A percentile compares a stretch with the other conserved stretches of the same genome.
phyloP scores from a whole-genome alignment of 163 green algal species.

The Prototheca wickerhamii region DNA sequence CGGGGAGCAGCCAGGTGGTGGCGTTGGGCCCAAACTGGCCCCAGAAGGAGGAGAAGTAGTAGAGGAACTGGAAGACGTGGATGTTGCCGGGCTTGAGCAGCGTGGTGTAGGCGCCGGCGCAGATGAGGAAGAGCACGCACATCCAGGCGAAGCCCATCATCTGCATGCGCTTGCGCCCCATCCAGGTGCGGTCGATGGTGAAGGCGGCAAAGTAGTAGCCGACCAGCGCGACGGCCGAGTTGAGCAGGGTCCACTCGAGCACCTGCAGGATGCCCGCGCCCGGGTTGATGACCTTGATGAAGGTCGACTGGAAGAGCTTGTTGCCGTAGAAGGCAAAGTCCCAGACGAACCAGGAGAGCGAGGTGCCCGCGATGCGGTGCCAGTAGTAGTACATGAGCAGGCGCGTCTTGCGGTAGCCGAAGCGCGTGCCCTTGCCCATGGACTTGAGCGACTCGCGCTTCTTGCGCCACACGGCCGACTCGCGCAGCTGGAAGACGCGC shows the following conservation, averaged over 20 bases:
- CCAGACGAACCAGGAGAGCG: conserved; percentile 37
- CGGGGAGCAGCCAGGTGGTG: conserved; percentile 55
- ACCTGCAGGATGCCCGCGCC: conserved; percentile 13
- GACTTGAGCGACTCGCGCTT: conserved; percentile 17
- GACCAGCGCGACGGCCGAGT: conserved; percentile 47
- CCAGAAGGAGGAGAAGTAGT: conserved; percentile 58
- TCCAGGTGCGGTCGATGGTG: conserved; percentile 55
- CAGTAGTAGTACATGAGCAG: conserved; percentile 37
- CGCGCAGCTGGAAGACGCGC: conserved; percentile 38
- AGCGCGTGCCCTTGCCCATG: conserved; percentile 5
- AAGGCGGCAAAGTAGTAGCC: conserved; percentile 69
- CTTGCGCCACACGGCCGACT: conserved; percentile 32
- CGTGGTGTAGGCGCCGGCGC: conserved; percentile 16
- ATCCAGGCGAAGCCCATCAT: conserved; percentile 49
- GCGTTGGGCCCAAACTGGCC: conserved; percentile 40
- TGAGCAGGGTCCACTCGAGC: conserved; percentile 52
- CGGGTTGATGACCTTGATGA: conserved; percentile 42
- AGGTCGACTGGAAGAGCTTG: conserved; percentile 49
- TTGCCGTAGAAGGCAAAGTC: conserved; percentile 67
- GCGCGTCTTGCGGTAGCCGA: conserved; percentile 1
- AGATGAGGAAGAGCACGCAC: conserved; percentile 40
- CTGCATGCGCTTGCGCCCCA: conserved; percentile 56
- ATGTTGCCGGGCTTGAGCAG: conserved; percentile 16
- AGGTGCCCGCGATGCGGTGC: conserved; percentile 31
- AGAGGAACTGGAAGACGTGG: conserved; percentile 41